Percentiles rank a stretch among this genome's conserved stretches.
Conservation (phyloP, 768 basidiomycete species). For the Trametes maxima region DNA sequence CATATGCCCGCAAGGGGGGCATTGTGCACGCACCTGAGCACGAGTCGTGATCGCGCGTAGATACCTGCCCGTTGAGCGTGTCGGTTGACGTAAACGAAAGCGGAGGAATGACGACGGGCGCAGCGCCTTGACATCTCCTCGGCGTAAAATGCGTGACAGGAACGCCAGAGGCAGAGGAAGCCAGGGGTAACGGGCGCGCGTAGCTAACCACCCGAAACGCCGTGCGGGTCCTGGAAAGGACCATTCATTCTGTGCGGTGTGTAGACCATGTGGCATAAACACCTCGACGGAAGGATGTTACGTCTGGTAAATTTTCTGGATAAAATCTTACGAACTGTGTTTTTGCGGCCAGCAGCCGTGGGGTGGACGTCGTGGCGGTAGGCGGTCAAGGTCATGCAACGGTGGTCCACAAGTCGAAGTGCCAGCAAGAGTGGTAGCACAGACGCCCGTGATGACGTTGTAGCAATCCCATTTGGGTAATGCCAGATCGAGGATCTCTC, state of each 20-base stretch:
- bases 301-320: too few species aligned
- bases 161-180: neutral
- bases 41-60: conserved; percentile 17
- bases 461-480: too few species aligned
- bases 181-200: neutral
- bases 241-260: too few species aligned
- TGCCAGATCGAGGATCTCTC: neutral
- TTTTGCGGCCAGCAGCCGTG: too few species aligned
- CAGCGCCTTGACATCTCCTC: conserved; percentile 3
- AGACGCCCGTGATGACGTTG: too few species aligned
- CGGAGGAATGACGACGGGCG: neutral
- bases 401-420: too few species aligned
- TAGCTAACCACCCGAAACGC: conserved; percentile 5
- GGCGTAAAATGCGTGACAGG: neutral
- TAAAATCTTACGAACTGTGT: too few species aligned
- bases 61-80: neutral
- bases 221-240: conserved; percentile 1
- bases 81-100: conserved; percentile 2
- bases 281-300: too few species aligned
- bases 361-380: too few species aligned
- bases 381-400: too few species aligned
- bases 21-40: conserved; percentile 9
- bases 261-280: neutral
- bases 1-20: neutral
- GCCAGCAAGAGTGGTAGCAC: too few species aligned